Evolutionary conservation across 1,139 yeast genomes (phyloP).

Genomic region (Diutina mesorugosa): DNA sequence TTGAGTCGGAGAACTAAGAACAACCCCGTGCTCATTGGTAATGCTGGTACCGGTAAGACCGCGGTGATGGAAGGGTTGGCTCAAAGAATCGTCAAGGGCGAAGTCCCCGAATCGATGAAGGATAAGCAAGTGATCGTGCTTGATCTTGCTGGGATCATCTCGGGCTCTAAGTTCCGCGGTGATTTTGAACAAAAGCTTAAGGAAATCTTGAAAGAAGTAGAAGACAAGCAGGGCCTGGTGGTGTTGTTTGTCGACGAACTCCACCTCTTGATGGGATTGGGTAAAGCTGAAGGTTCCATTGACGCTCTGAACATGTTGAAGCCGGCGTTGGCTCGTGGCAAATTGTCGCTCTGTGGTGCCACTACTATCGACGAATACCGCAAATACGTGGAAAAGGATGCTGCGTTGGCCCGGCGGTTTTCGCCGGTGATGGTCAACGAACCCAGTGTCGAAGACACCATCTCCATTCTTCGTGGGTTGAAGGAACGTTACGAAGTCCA

Average conservation of each 20-base stretch:
- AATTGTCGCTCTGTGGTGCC: slow-evolving; percentile 90
- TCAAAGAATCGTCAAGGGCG: slow-evolving; percentile 79
- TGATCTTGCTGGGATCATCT: slow-evolving; percentile 79
- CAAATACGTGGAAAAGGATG: slow-evolving; percentile 83
- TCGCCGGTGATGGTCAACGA: slow-evolving; percentile 81
- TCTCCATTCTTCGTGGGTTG: slow-evolving; percentile 82
- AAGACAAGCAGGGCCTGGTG: slow-evolving; percentile 64
- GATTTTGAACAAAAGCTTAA: slow-evolving; percentile 90
- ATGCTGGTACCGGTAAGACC: slow-evolving; percentile 97
- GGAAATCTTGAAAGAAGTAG: slow-evolving; percentile 74
- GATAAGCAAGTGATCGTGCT: slow-evolving; percentile 71
- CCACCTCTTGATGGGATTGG: slow-evolving; percentile 82
- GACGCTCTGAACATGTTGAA: slow-evolving; percentile 90
- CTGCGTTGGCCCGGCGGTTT: slow-evolving; percentile 84
- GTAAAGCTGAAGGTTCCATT: slow-evolving; percentile 90
- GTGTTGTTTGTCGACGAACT: slow-evolving; percentile 88
- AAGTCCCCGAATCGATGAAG: slow-evolving; percentile 90
- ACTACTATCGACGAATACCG: slow-evolving; percentile 83
- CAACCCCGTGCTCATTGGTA: slow-evolving; percentile 87
- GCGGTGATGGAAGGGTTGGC: slow-evolving; percentile 95
- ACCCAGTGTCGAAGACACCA: slow-evolving; percentile 88
- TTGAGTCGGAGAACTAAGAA: slow-evolving; percentile 86
- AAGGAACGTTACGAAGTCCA: slow-evolving; percentile 94
- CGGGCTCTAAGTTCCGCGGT: slow-evolving; percentile 92
- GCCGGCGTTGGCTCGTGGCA: slow-evolving; percentile 91